A percentile compares a stretch with the other conserved stretches of the same genome.
These are phyloP conservation scores for Penicillium canariense DNA, from an alignment of 495 filamentous ascomycete species.

Conservation along the genomic window DNA sequence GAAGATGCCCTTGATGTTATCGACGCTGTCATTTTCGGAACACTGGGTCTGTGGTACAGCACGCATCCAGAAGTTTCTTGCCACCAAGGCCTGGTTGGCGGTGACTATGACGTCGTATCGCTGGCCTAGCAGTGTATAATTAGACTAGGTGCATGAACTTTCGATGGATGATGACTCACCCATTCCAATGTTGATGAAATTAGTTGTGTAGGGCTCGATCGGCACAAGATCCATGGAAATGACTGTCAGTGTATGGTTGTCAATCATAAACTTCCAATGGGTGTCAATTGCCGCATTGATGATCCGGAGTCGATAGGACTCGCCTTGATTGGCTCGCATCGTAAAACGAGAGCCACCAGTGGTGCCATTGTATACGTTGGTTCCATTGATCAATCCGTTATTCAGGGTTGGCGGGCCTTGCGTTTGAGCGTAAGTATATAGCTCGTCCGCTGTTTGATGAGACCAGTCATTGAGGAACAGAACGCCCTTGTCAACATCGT, in stretches of 20 bases:
- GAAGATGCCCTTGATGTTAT: slow-evolving; percentile 57
- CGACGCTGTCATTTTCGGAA: slow-evolving; percentile 36
- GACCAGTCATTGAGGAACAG: slow-evolving; percentile 26
- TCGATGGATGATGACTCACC: slow-evolving; percentile 34
- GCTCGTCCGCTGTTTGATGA: slow-evolving; percentile 17
- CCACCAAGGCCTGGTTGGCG: slow-evolving; percentile 43
- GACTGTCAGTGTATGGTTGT: slow-evolving; percentile 43
- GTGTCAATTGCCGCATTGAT: slow-evolving; percentile 47
- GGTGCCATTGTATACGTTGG: slow-evolving; percentile 31
- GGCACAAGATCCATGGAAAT: slow-evolving; percentile 47
- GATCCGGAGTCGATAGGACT: slow-evolving; percentile 45
- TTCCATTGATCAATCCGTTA: slow-evolving; percentile 54
- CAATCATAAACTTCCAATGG: slow-evolving; percentile 47
- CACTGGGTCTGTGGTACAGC: slow-evolving; percentile 51
- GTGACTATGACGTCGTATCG: slow-evolving; percentile 68
- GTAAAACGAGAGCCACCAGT: slow-evolving; percentile 39
- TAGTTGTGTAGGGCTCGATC: slow-evolving; percentile 42
- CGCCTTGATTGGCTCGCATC: slow-evolving; percentile 34
- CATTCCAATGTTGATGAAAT: slow-evolving; percentile 54
- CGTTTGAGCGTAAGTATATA: slow-evolving; percentile 25
- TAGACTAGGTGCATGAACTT: slow-evolving; percentile 23
- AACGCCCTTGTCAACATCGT: slow-evolving; percentile 43
- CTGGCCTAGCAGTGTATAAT: slow-evolving; percentile 44
- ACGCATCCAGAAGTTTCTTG: slow-evolving; percentile 64
- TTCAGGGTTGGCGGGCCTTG: slow-evolving; percentile 38